Evolutionary conservation across 2,329 filamentous ascomycete genomes (phyloP), one percentile per base, ranked within the genome.

Genomic region (Neopestalotiopsis rosae): DNA sequence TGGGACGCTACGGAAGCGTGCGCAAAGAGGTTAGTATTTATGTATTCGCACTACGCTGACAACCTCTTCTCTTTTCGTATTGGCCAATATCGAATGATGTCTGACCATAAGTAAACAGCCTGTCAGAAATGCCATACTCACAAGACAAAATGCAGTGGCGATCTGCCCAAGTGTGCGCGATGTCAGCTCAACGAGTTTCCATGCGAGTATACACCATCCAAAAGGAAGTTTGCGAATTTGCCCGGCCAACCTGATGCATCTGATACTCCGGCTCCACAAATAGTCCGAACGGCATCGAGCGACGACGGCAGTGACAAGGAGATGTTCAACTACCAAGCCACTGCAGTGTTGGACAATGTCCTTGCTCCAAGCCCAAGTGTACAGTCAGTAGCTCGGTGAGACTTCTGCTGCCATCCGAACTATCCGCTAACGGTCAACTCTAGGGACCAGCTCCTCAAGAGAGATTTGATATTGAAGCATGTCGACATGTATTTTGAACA

Each of bases 121-220:
- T 84, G 82, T 71, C 77, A 75, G 30, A 76, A 82, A 65, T 84
- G 82, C 40, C 81, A 83, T 70, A 68, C 76, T 3, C 81, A 83
- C 72, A 84, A 84, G 72, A 83, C 81, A 1, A 83, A 82, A 69
- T 84, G 82, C 69, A 82, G 81, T 0, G 81, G 81, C 24, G 81
- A 83, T 65, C 68, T 81, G 61, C 81, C 81, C 6, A 74, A 73
- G 34, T 84, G 82, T 70, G 78, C 79, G 70, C 74, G 82, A 67
- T 84, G 82, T 70, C 77, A 80, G 61, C 70, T 70, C 1, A 73
- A 73, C 38, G 75, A 76, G 32, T 70, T 83, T 17, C 62, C 66
- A 17, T 84, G 82, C 74, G 81, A 82, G 70, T 84, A 84, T 69
- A 79, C 76, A 14, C 76, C 78, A 0, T 76, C 79, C 14, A 82